Base-by-base conservation (phyloP, 2,329 filamentous ascomycete genomes). In the Ophiognomonia clavigignenti-juglandacearum region DNA sequence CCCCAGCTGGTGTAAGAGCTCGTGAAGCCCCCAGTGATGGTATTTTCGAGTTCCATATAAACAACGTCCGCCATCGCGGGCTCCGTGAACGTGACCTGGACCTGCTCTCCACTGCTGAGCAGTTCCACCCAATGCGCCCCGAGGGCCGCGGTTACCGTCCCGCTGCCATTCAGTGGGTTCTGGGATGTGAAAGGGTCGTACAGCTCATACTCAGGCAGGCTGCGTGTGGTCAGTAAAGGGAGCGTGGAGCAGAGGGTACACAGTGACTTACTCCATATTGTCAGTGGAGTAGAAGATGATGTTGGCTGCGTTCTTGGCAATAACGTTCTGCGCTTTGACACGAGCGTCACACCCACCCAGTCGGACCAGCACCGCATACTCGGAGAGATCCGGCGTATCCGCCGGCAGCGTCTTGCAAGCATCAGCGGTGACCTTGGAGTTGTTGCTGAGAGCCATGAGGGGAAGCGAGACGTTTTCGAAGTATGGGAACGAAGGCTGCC, bases 1-100 rank as follows among this genome's bases (percentile, higher is more conserved):
- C 78, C 78, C 79, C 78, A 83, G 5, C 71, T 74, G 26, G 73
- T 77, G 57, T 65, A 80, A 3, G 57, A 59, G 53, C 71, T 78
- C 29, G 74, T 59, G 26, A 69, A 73, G 11, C 78, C 78, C 3
- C 73, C 76, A 0, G 70, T 73, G 0, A 55, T 42, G 4, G 55
- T 59, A 56, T 76, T 75, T 23, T 46, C 27, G 16, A 53, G 43
- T n/a, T 61, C 41, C 27, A 22, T 16, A 11, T 24, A 29, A 3
- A 34, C 24, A 11, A n/a, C 7, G 1, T 11, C 29, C 14, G 49
- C 38, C 3, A 16, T 7, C 22, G 6, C 7, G 19, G 45, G 51
- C 7, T 55, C 48, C 1, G 43, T 45, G 2, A 64, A 35, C 9
- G 53, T 48, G 6, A 63, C 39, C 8, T 50, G 55, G 9, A 64